Conservation (phyloP, 495 filamentous ascomycete species). For the Penicillium ochrochloron region DNA sequence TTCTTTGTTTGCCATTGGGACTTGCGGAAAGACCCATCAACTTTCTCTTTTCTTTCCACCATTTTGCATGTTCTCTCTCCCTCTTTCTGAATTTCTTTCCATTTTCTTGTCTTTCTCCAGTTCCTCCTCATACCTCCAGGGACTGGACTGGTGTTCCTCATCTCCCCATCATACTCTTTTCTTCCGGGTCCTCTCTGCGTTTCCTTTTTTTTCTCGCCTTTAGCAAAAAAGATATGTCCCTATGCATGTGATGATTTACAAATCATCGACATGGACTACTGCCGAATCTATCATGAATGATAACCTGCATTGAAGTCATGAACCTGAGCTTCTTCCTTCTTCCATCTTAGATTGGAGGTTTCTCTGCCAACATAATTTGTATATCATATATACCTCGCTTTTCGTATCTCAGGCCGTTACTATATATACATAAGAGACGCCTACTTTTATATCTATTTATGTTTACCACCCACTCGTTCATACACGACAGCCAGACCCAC, state of each 20-base stretch:
- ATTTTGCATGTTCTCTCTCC: conserved; percentile 11
- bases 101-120: neutral
- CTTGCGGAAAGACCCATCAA: conserved; percentile 5
- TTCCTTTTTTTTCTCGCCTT: conserved; percentile 15
- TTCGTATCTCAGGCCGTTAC: too few species aligned
- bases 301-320: conserved; percentile 28
- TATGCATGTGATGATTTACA: conserved; percentile 25
- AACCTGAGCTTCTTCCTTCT: neutral
- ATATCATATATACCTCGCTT: too few species aligned
- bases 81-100: conserved; percentile 5
- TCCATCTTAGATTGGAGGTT: neutral
- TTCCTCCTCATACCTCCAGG: conserved; percentile 3
- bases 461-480: too few species aligned
- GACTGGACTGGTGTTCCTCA: conserved; percentile 2
- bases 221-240: conserved; percentile 21
- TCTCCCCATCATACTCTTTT: conserved; percentile 1
- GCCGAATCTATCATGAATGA: conserved; percentile 31
- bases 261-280: conserved; percentile 14
- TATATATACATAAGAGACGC: too few species aligned
- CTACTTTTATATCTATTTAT: too few species aligned
- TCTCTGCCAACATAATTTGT: too few species aligned
- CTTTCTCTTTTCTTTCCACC: neutral
- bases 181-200: conserved; percentile 8
- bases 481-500: too few species aligned
- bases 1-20: conserved; percentile 9